Evolutionary conservation across 1,284 basidiomycete genomes (phyloP).

Genomic region (Ustilago hordei): DNA sequence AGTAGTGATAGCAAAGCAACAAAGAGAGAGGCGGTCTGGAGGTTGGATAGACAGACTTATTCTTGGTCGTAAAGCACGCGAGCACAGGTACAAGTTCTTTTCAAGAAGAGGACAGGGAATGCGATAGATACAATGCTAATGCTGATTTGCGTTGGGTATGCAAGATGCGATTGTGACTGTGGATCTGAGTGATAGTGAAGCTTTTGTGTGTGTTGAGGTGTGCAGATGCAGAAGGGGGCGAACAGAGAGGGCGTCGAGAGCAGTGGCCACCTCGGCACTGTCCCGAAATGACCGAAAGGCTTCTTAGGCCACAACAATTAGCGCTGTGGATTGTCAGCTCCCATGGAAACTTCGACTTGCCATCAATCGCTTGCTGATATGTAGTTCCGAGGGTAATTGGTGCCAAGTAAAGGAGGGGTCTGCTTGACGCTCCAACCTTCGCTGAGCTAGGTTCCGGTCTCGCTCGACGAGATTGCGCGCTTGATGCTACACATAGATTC

Average conservation of each 20-base stretch:
- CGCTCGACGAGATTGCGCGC: too few species aligned
- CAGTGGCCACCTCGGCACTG: background rate
- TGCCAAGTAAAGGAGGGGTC: too few species aligned
- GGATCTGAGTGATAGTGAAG: background rate
- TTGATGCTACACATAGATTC: too few species aligned
- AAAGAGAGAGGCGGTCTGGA: constrained; percentile 52
- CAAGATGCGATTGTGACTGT: background rate
- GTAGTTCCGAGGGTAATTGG: too few species aligned
- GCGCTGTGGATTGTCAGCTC: too few species aligned
- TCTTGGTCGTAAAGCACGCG: constrained; percentile 47
- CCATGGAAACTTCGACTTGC: too few species aligned
- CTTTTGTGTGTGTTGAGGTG: background rate
- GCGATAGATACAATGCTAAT: background rate
- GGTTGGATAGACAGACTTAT: constrained; percentile 66
- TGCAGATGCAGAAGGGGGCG: background rate
- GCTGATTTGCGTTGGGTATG: background rate
- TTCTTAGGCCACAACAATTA: too few species aligned
- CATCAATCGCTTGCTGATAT: too few species aligned
- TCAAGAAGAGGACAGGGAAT: background rate
- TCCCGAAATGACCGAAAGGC: too few species aligned
- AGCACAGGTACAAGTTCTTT: background rate
- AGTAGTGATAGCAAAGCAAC: constrained; percentile 17
- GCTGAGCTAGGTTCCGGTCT: too few species aligned
- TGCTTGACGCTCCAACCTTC: background rate
- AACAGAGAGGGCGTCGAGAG: background rate